phyloP scores from a whole-genome alignment of 352 stramenopile species.

The Globisporangium takayamanum region DNA sequence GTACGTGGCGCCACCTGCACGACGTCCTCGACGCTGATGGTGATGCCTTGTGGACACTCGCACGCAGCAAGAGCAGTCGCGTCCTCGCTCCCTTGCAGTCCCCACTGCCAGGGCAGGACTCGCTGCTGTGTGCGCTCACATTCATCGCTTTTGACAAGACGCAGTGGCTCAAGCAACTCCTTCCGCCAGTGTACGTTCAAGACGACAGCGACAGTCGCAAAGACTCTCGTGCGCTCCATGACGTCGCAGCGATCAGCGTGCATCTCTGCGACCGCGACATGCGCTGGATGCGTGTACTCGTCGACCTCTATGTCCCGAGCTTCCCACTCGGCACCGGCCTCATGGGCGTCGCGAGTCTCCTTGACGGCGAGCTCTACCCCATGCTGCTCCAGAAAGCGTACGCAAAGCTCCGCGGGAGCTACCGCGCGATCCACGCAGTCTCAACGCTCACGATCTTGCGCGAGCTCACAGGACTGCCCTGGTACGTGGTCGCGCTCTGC shows the following conservation, averaged over 20 bases:
- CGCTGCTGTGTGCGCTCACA: slow-evolving; percentile 25
- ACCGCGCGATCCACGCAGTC: slow-evolving; percentile 15
- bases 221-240: not conserved
- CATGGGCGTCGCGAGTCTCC: slow-evolving; percentile 15
- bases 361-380: slow-evolving; percentile 26
- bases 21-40: slow-evolving; percentile 9
- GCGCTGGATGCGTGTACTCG: slow-evolving; percentile 27
- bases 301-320: slow-evolving; percentile 39
- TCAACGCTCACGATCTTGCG: slow-evolving; percentile 27
- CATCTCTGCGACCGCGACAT: slow-evolving; percentile 22
- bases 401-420: slow-evolving; percentile 47
- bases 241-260: slow-evolving; percentile 13
- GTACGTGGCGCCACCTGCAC: slow-evolving; percentile 25
- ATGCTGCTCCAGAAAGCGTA: slow-evolving; percentile 52
- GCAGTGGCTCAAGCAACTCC: slow-evolving; percentile 13
- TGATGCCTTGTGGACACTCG: slow-evolving; percentile 21
- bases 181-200: not conserved
- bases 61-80: not conserved
- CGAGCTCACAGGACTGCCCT: slow-evolving; percentile 39
- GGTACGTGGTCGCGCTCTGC: slow-evolving; percentile 15
- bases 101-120: slow-evolving; percentile 24
- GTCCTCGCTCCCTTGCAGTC: slow-evolving; percentile 13
- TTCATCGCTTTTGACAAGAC: slow-evolving; percentile 17
- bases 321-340: slow-evolving; percentile 30
- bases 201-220: not conserved